phyloP scores from a whole-genome alignment of 1,284 basidiomycete species.

The Rhodotorula sp. region DNA sequence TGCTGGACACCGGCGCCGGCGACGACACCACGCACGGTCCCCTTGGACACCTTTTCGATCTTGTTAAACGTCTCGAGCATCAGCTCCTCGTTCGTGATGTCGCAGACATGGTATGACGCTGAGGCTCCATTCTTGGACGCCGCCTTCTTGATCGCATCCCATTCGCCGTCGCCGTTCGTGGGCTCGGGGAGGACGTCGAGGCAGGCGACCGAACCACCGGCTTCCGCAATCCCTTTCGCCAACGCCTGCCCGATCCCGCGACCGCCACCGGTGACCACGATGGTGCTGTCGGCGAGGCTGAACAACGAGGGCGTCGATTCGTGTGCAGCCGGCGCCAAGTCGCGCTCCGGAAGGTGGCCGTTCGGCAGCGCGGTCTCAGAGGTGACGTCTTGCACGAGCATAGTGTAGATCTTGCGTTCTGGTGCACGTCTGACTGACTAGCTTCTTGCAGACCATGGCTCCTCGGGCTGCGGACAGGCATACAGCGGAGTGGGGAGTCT shows the following conservation, averaged over 20 bases:
- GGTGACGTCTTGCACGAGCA: slow-evolving; percentile 3
- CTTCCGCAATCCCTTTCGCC: neutral
- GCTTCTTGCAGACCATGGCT: neutral
- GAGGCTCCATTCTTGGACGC: neutral
- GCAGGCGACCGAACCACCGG: slow-evolving; percentile 3
- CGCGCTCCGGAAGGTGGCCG: slow-evolving; percentile 3
- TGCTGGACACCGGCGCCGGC: slow-evolving; percentile 2
- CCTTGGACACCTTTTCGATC: neutral
- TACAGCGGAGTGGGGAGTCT: too few relatives aligned
- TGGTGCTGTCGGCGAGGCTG: slow-evolving; percentile 1
- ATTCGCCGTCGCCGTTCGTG: neutral
- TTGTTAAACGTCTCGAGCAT: neutral
- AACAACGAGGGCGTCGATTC: neutral
- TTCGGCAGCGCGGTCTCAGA: neutral
- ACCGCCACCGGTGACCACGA: neutral
- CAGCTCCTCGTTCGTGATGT: slow-evolving; percentile 1
- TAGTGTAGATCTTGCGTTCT: neutral
- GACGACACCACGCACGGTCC: neutral
- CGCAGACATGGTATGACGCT: neutral
- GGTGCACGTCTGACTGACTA: neutral
- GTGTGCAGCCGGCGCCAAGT: neutral
- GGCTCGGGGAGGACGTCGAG: slow-evolving; percentile 1
- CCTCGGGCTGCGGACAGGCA: too few relatives aligned
- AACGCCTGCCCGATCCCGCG: neutral
- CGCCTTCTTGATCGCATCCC: slow-evolving; percentile 1